Percentiles rank a stretch among this genome's conserved stretches.
phyloP scores from a whole-genome alignment of 2,329 filamentous ascomycete species.

The Talaromyces piceae region DNA sequence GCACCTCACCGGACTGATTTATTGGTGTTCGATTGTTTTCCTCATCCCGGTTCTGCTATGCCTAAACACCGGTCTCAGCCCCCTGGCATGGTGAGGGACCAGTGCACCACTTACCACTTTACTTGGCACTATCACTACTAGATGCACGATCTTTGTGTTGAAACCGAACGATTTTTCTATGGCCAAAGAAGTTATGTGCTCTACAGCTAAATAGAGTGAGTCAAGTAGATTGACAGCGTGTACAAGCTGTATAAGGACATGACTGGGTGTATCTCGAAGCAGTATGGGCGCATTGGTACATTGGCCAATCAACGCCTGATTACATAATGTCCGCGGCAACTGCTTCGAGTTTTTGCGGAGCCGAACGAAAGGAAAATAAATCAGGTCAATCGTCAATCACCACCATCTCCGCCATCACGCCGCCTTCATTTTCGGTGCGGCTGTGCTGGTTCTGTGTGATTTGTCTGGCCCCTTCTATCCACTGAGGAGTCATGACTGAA shows the following conservation, averaged over 20 bases:
- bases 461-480: no score
- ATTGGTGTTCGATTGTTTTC: background rate
- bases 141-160: no score
- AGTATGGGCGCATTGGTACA: background rate
- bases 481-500: slow-evolving; percentile 26
- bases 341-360: background rate
- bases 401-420: background rate
- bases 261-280: background rate
- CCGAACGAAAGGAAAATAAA: background rate
- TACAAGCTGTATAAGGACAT: background rate
- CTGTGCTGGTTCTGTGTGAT: background rate
- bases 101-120: no score
- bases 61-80: background rate
- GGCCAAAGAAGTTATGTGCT: no score
- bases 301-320: slow-evolving; percentile 3
- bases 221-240: background rate
- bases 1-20: background rate
- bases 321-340: slow-evolving; percentile 3
- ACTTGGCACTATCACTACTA: no score
- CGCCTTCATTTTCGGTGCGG: background rate
- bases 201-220: background rate
- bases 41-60: background rate
- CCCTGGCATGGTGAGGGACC: background rate
- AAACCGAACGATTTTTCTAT: no score
- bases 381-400: background rate